Percentiles rank a stretch among this genome's conserved stretches.
Conservation (phyloP, 2,329 filamentous ascomycete genomes). For the Paecilomyces formosus region DNA sequence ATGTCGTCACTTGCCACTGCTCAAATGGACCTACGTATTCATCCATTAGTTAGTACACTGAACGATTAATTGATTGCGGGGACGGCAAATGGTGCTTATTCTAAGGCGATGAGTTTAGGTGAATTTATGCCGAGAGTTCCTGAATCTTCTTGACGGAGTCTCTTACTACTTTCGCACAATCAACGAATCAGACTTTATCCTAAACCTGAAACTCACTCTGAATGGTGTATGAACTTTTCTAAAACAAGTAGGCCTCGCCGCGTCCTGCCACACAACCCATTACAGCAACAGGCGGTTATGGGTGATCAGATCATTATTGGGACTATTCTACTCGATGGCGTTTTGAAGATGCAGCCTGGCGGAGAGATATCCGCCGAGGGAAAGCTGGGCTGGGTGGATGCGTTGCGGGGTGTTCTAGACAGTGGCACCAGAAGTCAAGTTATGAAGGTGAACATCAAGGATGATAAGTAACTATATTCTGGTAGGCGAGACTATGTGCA, state of each 20-base stretch:
- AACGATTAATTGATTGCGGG: not conserved
- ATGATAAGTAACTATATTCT: not conserved
- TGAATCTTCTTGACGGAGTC: not conserved
- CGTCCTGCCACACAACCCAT: not conserved
- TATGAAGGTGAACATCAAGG: not conserved
- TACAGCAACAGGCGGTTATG: conserved; percentile 25
- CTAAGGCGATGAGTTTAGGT: not conserved
- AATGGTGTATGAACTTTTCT: not conserved
- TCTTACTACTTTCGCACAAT: not conserved
- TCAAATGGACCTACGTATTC: not conserved
- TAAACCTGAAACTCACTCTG: not conserved
- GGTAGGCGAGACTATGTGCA: not conserved
- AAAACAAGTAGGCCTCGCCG: not conserved
- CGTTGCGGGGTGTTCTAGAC: conserved; percentile 11
- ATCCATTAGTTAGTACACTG: not conserved
- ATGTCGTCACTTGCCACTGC: not conserved
- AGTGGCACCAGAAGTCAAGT: not conserved
- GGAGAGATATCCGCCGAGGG: conserved; percentile 33
- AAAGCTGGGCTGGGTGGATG: conserved; percentile 24
- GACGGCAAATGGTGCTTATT: not conserved
- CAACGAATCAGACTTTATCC: not conserved
- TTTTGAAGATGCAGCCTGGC: conserved; percentile 23
- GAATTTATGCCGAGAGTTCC: not conserved
- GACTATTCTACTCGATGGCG: conserved; percentile 30
- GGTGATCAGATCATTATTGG: conserved; percentile 32